A percentile compares a stretch with the other conserved stretches of the same genome.
Conservation (phyloP, 192 early-diverging fungal genomes). For the Umbelopsis ramanniana region DNA sequence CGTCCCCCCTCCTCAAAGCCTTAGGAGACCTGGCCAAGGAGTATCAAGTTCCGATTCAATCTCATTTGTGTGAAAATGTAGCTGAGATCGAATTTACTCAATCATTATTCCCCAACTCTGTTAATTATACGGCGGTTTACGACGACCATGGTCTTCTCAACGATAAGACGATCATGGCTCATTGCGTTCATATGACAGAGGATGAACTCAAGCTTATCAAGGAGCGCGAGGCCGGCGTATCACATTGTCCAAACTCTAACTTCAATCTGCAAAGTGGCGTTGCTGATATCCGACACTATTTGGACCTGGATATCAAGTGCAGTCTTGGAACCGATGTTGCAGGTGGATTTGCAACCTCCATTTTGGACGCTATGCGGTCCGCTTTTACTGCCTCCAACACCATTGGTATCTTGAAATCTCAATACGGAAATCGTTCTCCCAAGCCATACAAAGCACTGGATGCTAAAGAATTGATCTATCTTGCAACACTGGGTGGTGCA, state of each 20-base stretch:
- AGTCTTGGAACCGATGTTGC: slow-evolving; percentile 94
- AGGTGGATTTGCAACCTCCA: slow-evolving; percentile 85
- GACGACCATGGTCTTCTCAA: slow-evolving; percentile 73
- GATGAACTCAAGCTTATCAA: slow-evolving; percentile 72
- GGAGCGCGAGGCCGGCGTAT: slow-evolving; percentile 70
- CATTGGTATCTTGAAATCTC: slow-evolving; percentile 44
- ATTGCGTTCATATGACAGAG: slow-evolving; percentile 86
- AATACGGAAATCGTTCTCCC: slow-evolving; percentile 23
- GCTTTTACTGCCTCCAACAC: slow-evolving; percentile 77
- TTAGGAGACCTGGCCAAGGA: slow-evolving; percentile 74
- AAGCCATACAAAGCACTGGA: slow-evolving; percentile 54
- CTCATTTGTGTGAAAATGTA: slow-evolving; percentile 88
- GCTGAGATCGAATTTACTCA: slow-evolving; percentile 78
- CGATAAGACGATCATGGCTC: slow-evolving; percentile 84
- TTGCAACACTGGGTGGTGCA: slow-evolving; percentile 93
- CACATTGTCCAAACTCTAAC: slow-evolving; percentile 94
- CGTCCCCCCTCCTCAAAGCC: slow-evolving; percentile 65
- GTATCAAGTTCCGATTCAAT: slow-evolving; percentile 84
- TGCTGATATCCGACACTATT: slow-evolving; percentile 76
- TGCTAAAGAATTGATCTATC: slow-evolving; percentile 75
- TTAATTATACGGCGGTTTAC: slow-evolving; percentile 83
- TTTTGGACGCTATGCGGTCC: slow-evolving; percentile 87
- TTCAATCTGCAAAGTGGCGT: slow-evolving; percentile 83
- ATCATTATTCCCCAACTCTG: slow-evolving; percentile 71
- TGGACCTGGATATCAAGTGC: slow-evolving; percentile 78